Percentiles rank a stretch among this genome's conserved stretches.
phyloP scores from a whole-genome alignment of 1,284 basidiomycete genomes.

The Athelia sp. region DNA sequence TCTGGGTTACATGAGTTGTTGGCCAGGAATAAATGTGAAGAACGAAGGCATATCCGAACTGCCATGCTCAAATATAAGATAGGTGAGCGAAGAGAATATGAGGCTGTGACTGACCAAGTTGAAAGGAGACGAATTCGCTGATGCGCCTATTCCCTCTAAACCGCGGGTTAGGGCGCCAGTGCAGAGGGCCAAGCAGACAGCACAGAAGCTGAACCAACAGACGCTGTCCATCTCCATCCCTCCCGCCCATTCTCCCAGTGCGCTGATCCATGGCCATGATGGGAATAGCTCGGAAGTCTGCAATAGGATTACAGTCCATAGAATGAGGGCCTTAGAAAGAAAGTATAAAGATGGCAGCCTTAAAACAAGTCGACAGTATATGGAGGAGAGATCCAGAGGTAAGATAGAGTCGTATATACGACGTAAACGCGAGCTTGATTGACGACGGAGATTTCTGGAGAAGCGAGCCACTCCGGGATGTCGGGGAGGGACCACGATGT shows the following conservation, averaged over 20 bases:
- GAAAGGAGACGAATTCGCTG: slow-evolving; percentile 52
- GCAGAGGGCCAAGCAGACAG: slow-evolving; percentile 59
- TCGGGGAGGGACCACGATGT: slow-evolving; percentile 68
- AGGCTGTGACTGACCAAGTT: slow-evolving; percentile 46
- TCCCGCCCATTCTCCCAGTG: slow-evolving; percentile 41
- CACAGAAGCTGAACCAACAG: slow-evolving; percentile 67
- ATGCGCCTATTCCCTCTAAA: slow-evolving; percentile 52
- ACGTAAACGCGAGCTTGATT: slow-evolving; percentile 18
- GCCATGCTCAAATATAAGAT: not conserved
- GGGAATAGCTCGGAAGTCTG: slow-evolving; percentile 46
- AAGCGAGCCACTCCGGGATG: slow-evolving; percentile 26
- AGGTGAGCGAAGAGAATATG: slow-evolving; percentile 1
- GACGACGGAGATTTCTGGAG: slow-evolving; percentile 16
- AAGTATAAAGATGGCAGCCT: slow-evolving; percentile 62
- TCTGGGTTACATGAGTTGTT: slow-evolving; percentile 43
- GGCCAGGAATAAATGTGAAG: slow-evolving; percentile 69
- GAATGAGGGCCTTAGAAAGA: slow-evolving; percentile 44
- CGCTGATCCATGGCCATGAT: slow-evolving; percentile 22
- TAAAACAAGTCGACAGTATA: slow-evolving; percentile 49
- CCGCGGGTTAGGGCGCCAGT: slow-evolving; percentile 62
- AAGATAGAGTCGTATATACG: slow-evolving; percentile 38
- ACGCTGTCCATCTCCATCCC: slow-evolving; percentile 53
- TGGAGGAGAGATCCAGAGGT: slow-evolving; percentile 58
- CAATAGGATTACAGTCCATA: slow-evolving; percentile 54
- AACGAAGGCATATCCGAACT: slow-evolving; percentile 74